Base-by-base conservation (phyloP, 208 protist genomes). In the Wallacemonas collosoma region DNA sequence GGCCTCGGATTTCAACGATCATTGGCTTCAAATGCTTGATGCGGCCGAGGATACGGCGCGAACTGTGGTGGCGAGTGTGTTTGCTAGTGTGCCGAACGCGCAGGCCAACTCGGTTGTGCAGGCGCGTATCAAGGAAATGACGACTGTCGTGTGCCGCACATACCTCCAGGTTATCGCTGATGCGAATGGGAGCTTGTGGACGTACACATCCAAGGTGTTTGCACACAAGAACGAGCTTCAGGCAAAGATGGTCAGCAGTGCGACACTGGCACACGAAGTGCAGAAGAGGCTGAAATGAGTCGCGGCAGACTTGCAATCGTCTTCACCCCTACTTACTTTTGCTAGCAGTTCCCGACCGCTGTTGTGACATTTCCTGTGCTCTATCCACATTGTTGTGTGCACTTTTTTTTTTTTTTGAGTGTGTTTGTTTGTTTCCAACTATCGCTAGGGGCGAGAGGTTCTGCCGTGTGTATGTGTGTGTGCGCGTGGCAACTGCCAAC, bases 221-320 rank as follows among this genome's bases (percentile, higher is more conserved):
- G 60, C 74, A 48, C 74, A 68, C 26, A 85, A 86, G 61, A 76
- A 73, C 54, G 80, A 85, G 68, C 71, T 93, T 44, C 79, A 80
- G 64, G 80, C 81, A 38, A 85, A 86, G 62, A 50, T 86, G 48
- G 76, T 86, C 9, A 93, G 80, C 61, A 88, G 86, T 73, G 74
- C 78, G 8, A 84, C 82, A 1, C 55, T 93, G 36, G 51, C 83
- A 14, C 79, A 93, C 39, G 79, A 82, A 44, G 56, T 88, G 38
- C 71, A 83, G 62, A 80, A 80, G 47, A 26, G 81, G 7, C 63
- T 88, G 1, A 55, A 79, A 50, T 71, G 17, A 60, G 44, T 55
- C 65, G 44, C 11, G 8, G 36, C 40, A 35, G 17, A 26, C 50
- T 41, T 41, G 26, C 26, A 26, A 26, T 26, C 26, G 26, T 14